phyloP scores from a whole-genome alignment of 768 basidiomycete species.

The Boletus pseudopeckii region DNA sequence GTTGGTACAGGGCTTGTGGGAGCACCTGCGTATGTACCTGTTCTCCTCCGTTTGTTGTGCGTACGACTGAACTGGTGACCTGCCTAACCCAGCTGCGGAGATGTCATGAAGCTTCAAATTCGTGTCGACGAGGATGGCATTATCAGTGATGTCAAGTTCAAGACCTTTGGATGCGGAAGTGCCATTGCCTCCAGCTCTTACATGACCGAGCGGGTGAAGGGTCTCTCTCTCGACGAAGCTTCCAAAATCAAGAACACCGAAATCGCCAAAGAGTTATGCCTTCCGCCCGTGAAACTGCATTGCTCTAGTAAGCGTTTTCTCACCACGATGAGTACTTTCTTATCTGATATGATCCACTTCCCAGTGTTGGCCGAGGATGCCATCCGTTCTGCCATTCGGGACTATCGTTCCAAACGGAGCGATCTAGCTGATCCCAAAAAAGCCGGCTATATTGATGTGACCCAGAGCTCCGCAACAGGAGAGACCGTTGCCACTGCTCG shows the following conservation, averaged over 20 bases:
- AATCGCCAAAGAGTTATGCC: constrained; percentile 93
- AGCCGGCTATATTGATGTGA: constrained; percentile 67
- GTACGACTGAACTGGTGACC: constrained; percentile 14
- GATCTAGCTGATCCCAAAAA: constrained; percentile 48
- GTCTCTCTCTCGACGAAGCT: constrained; percentile 89
- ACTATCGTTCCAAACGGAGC: constrained; percentile 85
- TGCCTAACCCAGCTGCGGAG: constrained; percentile 67
- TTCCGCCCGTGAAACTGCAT: constrained; percentile 95
- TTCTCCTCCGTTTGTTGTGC: constrained; percentile 2
- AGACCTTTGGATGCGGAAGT: constrained; percentile 98
- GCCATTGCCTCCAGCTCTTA: constrained; percentile 98
- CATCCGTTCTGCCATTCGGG: constrained; percentile 95
- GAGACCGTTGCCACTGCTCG: constrained; percentile 53
- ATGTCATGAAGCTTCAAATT: constrained; percentile 99
- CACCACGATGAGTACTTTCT: constrained; percentile 7
- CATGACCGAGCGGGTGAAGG: constrained; percentile 98
- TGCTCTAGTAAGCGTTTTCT: constrained; percentile 73
- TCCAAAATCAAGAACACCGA: constrained; percentile 98
- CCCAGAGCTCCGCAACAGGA: constrained; percentile 52
- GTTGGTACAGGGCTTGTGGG: constrained; percentile 98
- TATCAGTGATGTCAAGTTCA: constrained; percentile 99
- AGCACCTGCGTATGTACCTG: constrained; percentile 78
- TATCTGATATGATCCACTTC: constrained; percentile 23
- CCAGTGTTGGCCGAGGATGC: constrained; percentile 96
- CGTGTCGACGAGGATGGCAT: constrained; percentile 92